A percentile compares a stretch with the other conserved stretches of the same genome.
These are phyloP conservation scores for Scleroderma citrinum DNA, from an alignment of 768 basidiomycete species.

Conservation along the genomic window DNA sequence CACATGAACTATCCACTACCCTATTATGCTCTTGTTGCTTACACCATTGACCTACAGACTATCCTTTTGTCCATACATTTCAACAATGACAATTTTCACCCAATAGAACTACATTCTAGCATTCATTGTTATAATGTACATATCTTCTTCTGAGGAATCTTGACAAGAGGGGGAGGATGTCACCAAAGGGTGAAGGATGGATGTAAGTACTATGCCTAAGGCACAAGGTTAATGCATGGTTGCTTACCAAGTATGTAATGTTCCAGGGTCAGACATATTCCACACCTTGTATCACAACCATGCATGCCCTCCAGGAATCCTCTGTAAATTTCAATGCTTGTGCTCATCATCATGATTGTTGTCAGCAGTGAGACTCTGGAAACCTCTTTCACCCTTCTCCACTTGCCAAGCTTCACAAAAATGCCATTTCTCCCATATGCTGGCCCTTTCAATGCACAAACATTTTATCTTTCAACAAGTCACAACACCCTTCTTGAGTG, in stretches of 20 bases:
- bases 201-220: neutral
- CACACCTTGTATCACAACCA: neutral
- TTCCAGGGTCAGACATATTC: neutral
- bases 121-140: too few relatives aligned
- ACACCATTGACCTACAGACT: too few relatives aligned
- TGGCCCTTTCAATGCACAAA: neutral
- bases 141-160: too few relatives aligned
- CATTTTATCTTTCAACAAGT: neutral
- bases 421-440: neutral
- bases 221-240: neutral
- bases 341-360: neutral
- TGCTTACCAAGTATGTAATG: neutral
- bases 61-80: too few relatives aligned
- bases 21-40: too few relatives aligned
- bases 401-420: neutral
- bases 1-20: too few relatives aligned
- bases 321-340: neutral
- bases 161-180: neutral
- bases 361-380: neutral
- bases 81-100: too few relatives aligned
- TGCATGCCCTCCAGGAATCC: neutral
- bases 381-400: neutral
- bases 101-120: too few relatives aligned
- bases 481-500: neutral
- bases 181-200: neutral